Evolutionary conservation across 371 early-diverging fungal genomes (phyloP).

Genomic region (Gilbertella persicaria): DNA sequence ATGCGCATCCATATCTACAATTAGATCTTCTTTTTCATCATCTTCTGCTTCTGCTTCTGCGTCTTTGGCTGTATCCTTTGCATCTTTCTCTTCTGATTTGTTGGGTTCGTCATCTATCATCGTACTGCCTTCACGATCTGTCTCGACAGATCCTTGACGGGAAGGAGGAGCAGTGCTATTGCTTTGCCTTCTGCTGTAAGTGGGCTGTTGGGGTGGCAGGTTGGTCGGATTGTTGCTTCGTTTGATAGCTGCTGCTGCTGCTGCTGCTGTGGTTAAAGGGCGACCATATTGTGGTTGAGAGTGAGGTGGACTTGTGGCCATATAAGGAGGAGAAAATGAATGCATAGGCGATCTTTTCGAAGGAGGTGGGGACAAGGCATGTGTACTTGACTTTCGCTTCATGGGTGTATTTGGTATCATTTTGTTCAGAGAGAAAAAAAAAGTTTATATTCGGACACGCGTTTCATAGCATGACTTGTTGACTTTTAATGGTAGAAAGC

Average conservation of each 20-base stretch:
- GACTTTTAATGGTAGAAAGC: no score
- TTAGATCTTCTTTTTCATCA: slow-evolving; percentile 47
- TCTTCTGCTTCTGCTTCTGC: slow-evolving; percentile 45
- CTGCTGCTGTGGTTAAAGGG: slow-evolving; percentile 39
- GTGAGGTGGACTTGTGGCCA: slow-evolving; percentile 27
- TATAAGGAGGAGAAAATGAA: slow-evolving; percentile 34
- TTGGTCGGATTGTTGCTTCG: slow-evolving; percentile 3
- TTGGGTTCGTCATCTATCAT: slow-evolving; percentile 22
- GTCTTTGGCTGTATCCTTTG: slow-evolving; percentile 33
- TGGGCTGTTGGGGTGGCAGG: not conserved
- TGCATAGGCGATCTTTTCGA: slow-evolving; percentile 16
- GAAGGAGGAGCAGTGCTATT: slow-evolving; percentile 21
- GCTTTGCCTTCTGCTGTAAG: slow-evolving; percentile 27
- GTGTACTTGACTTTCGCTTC: slow-evolving; percentile 20
- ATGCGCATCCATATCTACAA: slow-evolving; percentile 42
- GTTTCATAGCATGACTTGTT: no score
- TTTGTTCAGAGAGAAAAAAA: not conserved
- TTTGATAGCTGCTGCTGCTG: slow-evolving; percentile 43
- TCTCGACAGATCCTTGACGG: slow-evolving; percentile 48
- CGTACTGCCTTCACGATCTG: slow-evolving; percentile 41
- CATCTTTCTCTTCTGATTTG: slow-evolving; percentile 39
- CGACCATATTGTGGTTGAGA: slow-evolving; percentile 21
- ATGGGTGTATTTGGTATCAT: slow-evolving; percentile 17
- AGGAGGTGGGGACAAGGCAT: slow-evolving; percentile 26
- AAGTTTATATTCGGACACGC: no score